Conservation (phyloP, 306 rosid genomes). For the Purshia tridentata region DNA sequence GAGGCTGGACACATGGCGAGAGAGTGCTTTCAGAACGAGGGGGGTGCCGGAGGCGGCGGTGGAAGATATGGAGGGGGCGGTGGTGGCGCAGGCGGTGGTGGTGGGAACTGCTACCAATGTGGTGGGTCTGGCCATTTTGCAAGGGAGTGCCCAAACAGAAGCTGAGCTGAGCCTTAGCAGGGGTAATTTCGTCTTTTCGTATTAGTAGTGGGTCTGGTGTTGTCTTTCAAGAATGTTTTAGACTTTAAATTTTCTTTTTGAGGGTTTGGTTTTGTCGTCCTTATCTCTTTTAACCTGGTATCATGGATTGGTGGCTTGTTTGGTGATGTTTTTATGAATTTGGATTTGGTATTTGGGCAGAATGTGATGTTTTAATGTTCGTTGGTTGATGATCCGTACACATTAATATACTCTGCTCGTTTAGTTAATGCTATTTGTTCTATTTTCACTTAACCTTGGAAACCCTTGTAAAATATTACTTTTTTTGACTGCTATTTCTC, state of each 20-base stretch:
- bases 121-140: conserved; percentile 64
- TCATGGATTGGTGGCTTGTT: not conserved
- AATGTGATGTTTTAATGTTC: not conserved
- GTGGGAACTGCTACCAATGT: conserved; percentile 46
- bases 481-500: too few relatives aligned
- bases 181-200: conserved; percentile 1
- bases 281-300: not conserved
- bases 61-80: conserved; percentile 36
- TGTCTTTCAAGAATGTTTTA: not conserved
- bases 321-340: not conserved
- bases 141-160: conserved; percentile 46
- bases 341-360: conserved; percentile 17
- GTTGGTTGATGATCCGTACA: conserved; percentile 19
- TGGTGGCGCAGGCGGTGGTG: conserved; percentile 35
- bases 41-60: conserved; percentile 9
- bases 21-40: conserved; percentile 44
- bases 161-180: not conserved
- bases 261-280: conserved; percentile 6
- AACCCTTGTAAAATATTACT: too few relatives aligned
- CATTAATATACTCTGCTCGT: conserved; percentile 26
- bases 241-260: not conserved
- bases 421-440: not conserved
- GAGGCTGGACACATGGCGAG: conserved; percentile 46
- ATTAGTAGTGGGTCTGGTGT: conserved; percentile 5
- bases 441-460: too few relatives aligned